Conservation (phyloP, 495 filamentous ascomycete genomes). For the Penicillium roqueforti region DNA sequence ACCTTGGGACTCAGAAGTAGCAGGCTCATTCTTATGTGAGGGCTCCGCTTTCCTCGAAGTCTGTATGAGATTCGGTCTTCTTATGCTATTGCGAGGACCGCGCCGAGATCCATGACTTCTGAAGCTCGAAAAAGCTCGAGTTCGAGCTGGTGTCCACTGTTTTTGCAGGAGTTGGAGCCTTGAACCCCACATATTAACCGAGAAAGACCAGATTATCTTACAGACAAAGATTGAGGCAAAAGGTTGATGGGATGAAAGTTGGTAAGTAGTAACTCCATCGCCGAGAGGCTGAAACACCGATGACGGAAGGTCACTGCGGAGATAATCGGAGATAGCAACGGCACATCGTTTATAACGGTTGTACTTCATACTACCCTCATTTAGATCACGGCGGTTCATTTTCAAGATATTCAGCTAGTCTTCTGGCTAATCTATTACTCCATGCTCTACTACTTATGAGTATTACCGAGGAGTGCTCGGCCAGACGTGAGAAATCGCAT, state of each 20-base stretch:
- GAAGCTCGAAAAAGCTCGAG: constrained; percentile 31
- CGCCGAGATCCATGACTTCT: constrained; percentile 25
- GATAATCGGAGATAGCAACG: constrained; percentile 36
- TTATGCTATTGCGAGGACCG: constrained; percentile 32
- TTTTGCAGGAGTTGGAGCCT: constrained; percentile 23
- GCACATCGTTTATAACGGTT: neutral
- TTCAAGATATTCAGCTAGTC: neutral
- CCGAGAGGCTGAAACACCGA: constrained; percentile 1
- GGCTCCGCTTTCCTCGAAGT: constrained; percentile 8
- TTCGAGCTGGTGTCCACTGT: constrained; percentile 21
- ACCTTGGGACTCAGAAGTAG: constrained; percentile 13
- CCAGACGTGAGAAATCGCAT: neutral
- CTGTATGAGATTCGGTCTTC: constrained; percentile 22
- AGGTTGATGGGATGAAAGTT: neutral
- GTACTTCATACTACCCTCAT: neutral
- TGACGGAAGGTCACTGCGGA: constrained; percentile 30
- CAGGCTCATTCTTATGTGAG: constrained; percentile 5
- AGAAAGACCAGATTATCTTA: neutral
- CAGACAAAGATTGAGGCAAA: neutral
- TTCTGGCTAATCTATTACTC: neutral
- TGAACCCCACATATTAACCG: constrained; percentile 28
- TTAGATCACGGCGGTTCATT: neutral
- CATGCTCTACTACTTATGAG: neutral
- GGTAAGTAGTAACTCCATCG: neutral
- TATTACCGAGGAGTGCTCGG: neutral